phyloP scores from a whole-genome alignment of 768 basidiomycete species.

The Candolleomyces aberdarensis region DNA sequence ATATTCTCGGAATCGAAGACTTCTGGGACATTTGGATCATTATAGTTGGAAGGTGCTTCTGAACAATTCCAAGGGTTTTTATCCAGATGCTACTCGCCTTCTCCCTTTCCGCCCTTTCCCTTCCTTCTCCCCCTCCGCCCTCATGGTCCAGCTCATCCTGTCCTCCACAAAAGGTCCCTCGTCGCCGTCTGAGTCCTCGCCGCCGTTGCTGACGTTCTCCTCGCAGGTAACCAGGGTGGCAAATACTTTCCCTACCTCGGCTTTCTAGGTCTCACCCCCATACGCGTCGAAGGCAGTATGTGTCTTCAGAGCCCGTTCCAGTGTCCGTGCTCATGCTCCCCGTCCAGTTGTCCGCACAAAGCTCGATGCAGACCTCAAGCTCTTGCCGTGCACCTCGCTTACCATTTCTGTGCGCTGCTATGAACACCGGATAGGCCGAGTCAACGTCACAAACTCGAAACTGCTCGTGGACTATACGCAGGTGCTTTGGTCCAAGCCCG shows the following conservation, averaged over 20 bases:
- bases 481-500: slow-evolving; percentile 66
- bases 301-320: slow-evolving; percentile 15
- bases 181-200: background rate
- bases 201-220: slow-evolving; percentile 11
- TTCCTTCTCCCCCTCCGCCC: slow-evolving; percentile 23
- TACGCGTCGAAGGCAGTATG: slow-evolving; percentile 75
- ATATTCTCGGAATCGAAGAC: slow-evolving; percentile 29
- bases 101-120: slow-evolving; percentile 25
- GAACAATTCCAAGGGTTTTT: slow-evolving; percentile 37
- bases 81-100: slow-evolving; percentile 34
- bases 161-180: slow-evolving; percentile 52
- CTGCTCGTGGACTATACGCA: slow-evolving; percentile 66
- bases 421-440: slow-evolving; percentile 66
- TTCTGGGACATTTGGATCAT: slow-evolving; percentile 19
- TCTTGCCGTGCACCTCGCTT: slow-evolving; percentile 62
- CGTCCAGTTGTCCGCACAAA: slow-evolving; percentile 62
- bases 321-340: slow-evolving; percentile 10
- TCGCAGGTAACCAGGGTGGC: slow-evolving; percentile 58
- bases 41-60: slow-evolving; percentile 34
- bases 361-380: slow-evolving; percentile 67
- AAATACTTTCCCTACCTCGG: slow-evolving; percentile 75
- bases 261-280: slow-evolving; percentile 76
- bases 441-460: slow-evolving; percentile 56
- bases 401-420: slow-evolving; percentile 81
- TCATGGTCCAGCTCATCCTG: slow-evolving; percentile 71